Percentiles rank a stretch among this genome's conserved stretches.
phyloP scores from a whole-genome alignment of 176 grass and related monocot genomes.

The Rhynchospora breviuscula region DNA sequence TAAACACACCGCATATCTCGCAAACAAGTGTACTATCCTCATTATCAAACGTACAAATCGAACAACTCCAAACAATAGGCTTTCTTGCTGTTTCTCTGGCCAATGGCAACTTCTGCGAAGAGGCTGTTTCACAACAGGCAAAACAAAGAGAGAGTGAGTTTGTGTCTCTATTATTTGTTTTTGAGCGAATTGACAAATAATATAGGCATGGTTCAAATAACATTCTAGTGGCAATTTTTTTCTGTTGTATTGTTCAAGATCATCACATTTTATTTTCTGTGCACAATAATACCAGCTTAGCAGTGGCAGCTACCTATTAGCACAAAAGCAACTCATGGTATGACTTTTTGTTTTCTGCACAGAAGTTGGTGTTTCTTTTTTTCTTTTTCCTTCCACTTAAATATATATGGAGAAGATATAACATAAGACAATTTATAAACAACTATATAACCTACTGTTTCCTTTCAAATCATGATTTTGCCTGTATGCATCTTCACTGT shows the following conservation, averaged over 20 bases:
- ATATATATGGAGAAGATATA: background rate
- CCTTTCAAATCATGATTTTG: conserved; percentile 18
- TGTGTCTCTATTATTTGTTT: conserved; percentile 14
- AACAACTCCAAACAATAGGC: conserved; percentile 59
- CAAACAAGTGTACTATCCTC: conserved; percentile 61
- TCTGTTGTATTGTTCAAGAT: background rate
- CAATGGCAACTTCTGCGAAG: conserved; percentile 32
- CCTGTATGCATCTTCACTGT: background rate
- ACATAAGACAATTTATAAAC: background rate
- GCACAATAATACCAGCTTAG: background rate
- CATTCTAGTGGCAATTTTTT: background rate
- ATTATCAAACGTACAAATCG: conserved; percentile 74
- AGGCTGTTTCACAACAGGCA: conserved; percentile 12
- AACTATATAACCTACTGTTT: conserved; percentile 33
- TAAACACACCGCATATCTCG: conserved; percentile 86
- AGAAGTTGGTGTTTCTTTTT: background rate
- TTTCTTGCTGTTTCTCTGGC: conserved; percentile 34
- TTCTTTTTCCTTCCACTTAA: background rate
- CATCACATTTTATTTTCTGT: background rate
- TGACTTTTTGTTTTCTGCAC: background rate
- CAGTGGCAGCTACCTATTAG: background rate
- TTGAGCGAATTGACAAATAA: background rate
- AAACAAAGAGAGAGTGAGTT: conserved; percentile 16
- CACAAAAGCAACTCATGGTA: conserved; percentile 12
- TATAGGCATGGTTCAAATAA: background rate